Percentiles rank a stretch among this genome's conserved stretches.
These are phyloP conservation scores for Nidularia sp. DNA, from an alignment of 768 basidiomycete genomes.

Conservation along the genomic window DNA sequence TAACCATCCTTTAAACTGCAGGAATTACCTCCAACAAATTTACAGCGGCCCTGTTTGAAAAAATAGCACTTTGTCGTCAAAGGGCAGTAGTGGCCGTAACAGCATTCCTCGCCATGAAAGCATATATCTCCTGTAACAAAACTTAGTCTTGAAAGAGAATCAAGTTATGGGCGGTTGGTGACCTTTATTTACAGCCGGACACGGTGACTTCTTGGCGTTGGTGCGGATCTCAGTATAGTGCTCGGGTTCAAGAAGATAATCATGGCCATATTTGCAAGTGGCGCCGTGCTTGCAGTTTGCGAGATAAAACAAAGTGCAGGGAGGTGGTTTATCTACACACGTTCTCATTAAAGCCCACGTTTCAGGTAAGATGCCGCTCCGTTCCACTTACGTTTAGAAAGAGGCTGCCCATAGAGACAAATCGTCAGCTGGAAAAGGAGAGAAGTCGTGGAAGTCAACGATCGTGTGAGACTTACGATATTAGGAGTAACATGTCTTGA, in stretches of 20 bases:
- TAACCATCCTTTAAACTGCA: constrained; percentile 9
- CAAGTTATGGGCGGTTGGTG: constrained; percentile 2
- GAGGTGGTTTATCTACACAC: constrained; percentile 52
- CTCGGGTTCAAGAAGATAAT: constrained; percentile 53
- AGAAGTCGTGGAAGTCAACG: neutral
- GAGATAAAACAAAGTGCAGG: constrained; percentile 65
- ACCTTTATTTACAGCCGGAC: constrained; percentile 58
- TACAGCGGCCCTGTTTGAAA: constrained; percentile 54
- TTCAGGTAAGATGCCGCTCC: neutral
- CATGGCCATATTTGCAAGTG: constrained; percentile 59
- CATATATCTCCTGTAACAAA: constrained; percentile 45
- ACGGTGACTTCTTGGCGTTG: constrained; percentile 62
- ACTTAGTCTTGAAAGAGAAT: too few relatives aligned
- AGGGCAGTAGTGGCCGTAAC: constrained; percentile 50
- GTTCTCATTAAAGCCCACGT: constrained; percentile 6
- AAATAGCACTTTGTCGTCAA: constrained; percentile 36
- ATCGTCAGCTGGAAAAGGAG: constrained; percentile 3
- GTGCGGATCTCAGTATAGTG: constrained; percentile 48
- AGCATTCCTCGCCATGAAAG: constrained; percentile 57
- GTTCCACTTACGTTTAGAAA: constrained; percentile 55
- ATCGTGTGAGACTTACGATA: constrained; percentile 32
- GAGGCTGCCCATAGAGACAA: constrained; percentile 36
- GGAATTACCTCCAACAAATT: constrained; percentile 54
- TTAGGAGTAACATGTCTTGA: constrained; percentile 47
- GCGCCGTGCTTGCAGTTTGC: constrained; percentile 55